Evolutionary conservation across 495 filamentous ascomycete genomes (phyloP), one percentile per base, ranked within the genome.

Genomic region (Immersiella caudata): DNA sequence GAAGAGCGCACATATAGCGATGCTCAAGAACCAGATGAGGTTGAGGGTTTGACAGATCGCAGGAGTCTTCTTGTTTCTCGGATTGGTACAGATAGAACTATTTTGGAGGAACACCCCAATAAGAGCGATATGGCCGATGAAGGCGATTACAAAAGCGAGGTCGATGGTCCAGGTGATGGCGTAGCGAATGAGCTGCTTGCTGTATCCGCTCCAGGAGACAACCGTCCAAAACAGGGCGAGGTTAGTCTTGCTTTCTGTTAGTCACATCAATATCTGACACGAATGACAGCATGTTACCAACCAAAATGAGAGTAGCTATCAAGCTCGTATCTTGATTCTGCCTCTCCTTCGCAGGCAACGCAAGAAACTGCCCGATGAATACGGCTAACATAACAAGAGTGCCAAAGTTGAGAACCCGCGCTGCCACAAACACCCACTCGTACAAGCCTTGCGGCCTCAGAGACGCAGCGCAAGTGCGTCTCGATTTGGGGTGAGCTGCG

Each of bases 181-280:
- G 75, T 92, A 89, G 4, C 91, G 90, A 18, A 96, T 85, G 67
- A 91, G 88, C 60, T 86, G 79, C 66, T 93, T 89, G 68, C 86
- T 84, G 82, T 91, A 96, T 50, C 96, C 89, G 62, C 92, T 89
- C 71, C 85, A 84, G 35, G 88, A 89, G 68, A 94, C 88, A 54
- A 89, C 79, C 69, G 87, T 84, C 81, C 96, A 97, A 67, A 96
- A 84, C 24, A 87, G 85, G 16, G 91, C 87, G 69, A 95, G 87
- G 78, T 86, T 89, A 26, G 88, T 88, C 92, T 96, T 20, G 25
- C 65, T 22, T 2, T 8, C 57, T 18, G 21, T 60, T 22, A 54
- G 65, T 74, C 22, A 74, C 70, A 18, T 57, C 49, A 64, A 61
- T 8, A 36, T 35, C 24, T 50, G 27, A 65, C 33, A 20, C 24